These are phyloP conservation scores for Ustilago nuda DNA, from an alignment of 1,284 basidiomycete species.

Conservation along the genomic window DNA sequence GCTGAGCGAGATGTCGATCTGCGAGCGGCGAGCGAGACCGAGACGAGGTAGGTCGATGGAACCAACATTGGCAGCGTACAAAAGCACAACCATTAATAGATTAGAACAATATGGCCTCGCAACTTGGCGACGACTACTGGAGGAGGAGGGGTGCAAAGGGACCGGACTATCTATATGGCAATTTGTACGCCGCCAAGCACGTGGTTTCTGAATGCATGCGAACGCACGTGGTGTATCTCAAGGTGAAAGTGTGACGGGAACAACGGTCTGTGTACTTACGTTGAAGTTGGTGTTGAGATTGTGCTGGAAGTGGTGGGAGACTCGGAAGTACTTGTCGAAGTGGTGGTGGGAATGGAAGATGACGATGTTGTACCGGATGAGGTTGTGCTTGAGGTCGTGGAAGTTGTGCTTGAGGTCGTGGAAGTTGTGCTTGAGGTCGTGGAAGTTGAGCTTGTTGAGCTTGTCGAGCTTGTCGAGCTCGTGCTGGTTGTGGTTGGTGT, in stretches of 20 bases:
- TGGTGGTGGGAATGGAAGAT: slow-evolving; percentile 5
- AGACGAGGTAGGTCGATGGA: slow-evolving; percentile 4
- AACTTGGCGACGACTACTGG: slow-evolving; percentile 13
- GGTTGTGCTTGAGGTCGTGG: slow-evolving; percentile 18
- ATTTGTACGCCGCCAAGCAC: slow-evolving; percentile 26
- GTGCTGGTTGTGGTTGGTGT: slow-evolving; percentile 15
- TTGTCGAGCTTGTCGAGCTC: slow-evolving; percentile 22
- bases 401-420: slow-evolving; percentile 11
- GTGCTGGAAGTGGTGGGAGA: slow-evolving; percentile 29
- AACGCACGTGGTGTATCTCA: slow-evolving; percentile 8
- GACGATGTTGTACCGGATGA: slow-evolving; percentile 15
- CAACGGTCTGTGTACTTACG: slow-evolving; percentile 32
- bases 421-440: slow-evolving; percentile 17
- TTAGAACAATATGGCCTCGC: slow-evolving; percentile 29
- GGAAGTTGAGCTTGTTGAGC: slow-evolving; percentile 5
- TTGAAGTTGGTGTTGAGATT: slow-evolving; percentile 30
- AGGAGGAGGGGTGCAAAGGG: not conserved
- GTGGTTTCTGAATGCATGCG: slow-evolving; percentile 26
- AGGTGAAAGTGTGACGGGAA: not conserved
- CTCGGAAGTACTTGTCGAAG: slow-evolving; percentile 18
- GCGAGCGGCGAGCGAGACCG: slow-evolving; percentile 7
- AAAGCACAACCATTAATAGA: slow-evolving; percentile 21
- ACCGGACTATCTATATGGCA: not conserved
- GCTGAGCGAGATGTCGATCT: slow-evolving; percentile 31
- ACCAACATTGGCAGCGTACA: slow-evolving; percentile 15